phyloP scores from a whole-genome alignment of 805 yeast species.

The Pichia heedii region DNA sequence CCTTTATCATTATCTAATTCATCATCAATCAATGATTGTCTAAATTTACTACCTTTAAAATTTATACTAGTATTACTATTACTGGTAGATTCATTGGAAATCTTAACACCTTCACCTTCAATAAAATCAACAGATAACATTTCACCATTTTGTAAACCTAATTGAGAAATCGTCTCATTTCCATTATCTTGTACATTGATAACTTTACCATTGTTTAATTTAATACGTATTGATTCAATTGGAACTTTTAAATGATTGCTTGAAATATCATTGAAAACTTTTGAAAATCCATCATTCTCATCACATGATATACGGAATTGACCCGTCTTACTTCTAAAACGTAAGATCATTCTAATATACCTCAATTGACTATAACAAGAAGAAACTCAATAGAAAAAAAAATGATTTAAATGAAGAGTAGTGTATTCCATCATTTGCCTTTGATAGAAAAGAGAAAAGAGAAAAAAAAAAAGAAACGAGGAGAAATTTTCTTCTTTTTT shows the following conservation, averaged over 20 bases:
- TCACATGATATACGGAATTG: slow-evolving; percentile 47
- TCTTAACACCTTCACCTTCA: not conserved
- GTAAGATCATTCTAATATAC: slow-evolving; percentile 12
- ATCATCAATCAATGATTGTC: slow-evolving; percentile 61
- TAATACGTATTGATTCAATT: not conserved
- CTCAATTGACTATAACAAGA: no score
- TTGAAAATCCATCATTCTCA: not conserved
- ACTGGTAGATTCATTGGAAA: not conserved
- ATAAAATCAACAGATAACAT: slow-evolving; percentile 39
- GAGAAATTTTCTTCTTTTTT: no score
- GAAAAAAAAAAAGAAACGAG: no score
- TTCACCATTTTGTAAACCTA: slow-evolving; percentile 54
- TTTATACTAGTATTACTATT: not conserved
- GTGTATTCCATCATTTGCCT: no score
- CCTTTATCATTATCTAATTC: slow-evolving; percentile 61
- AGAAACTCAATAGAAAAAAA: no score
- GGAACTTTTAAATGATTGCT: not conserved
- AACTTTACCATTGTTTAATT: slow-evolving; percentile 8
- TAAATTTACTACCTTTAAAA: slow-evolving; percentile 3
- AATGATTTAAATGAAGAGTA: no score
- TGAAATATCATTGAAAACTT: not conserved
- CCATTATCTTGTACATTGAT: not conserved
- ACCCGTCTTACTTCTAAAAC: slow-evolving; percentile 82
- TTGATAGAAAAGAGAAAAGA: not conserved
- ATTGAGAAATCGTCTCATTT: slow-evolving; percentile 25